Evolutionary conservation across 805 yeast species (phyloP).

Genomic region (Candida nanaspora): DNA sequence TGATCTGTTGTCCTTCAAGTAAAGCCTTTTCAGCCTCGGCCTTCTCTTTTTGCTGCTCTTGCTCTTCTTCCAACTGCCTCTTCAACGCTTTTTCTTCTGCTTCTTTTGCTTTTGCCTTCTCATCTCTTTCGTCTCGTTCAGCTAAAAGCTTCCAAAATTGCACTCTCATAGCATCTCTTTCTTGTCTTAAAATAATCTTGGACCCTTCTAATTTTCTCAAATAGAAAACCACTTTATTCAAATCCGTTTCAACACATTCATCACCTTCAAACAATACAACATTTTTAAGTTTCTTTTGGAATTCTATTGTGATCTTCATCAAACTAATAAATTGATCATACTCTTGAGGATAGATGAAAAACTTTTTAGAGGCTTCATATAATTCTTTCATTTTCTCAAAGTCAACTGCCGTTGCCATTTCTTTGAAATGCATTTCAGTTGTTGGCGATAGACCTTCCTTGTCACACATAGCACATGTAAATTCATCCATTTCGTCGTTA

Average conservation of each 20-base stretch:
- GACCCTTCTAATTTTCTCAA: slow-evolving; percentile 44
- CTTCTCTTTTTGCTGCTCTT: not conserved
- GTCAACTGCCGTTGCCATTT: slow-evolving; percentile 7
- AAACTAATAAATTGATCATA: slow-evolving; percentile 7
- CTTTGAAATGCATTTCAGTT: slow-evolving; percentile 4
- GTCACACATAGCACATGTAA: slow-evolving; percentile 52
- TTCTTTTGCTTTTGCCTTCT: not conserved
- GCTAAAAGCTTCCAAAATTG: slow-evolving; percentile 14
- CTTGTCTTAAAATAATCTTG: slow-evolving; percentile 16
- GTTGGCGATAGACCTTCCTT: slow-evolving; percentile 14
- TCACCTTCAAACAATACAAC: slow-evolving; percentile 5
- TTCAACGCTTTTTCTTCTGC: not conserved
- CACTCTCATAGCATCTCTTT: slow-evolving; percentile 21
- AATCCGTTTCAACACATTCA: slow-evolving; percentile 14
- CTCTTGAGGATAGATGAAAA: slow-evolving; percentile 13
- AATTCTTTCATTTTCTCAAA: slow-evolving; percentile 9
- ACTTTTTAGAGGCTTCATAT: slow-evolving; percentile 6
- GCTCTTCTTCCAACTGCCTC: not conserved
- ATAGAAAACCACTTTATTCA: slow-evolving; percentile 30
- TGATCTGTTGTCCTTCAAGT: no score
- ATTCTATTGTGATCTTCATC: slow-evolving; percentile 7
- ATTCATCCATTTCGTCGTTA: slow-evolving; percentile 24
- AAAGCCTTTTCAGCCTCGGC: not conserved
- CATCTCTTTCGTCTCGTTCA: not conserved
- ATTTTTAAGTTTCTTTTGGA: slow-evolving; percentile 2